Base-by-base conservation (phyloP, 2,329 filamentous ascomycete species). In the Tolypocladium album region DNA sequence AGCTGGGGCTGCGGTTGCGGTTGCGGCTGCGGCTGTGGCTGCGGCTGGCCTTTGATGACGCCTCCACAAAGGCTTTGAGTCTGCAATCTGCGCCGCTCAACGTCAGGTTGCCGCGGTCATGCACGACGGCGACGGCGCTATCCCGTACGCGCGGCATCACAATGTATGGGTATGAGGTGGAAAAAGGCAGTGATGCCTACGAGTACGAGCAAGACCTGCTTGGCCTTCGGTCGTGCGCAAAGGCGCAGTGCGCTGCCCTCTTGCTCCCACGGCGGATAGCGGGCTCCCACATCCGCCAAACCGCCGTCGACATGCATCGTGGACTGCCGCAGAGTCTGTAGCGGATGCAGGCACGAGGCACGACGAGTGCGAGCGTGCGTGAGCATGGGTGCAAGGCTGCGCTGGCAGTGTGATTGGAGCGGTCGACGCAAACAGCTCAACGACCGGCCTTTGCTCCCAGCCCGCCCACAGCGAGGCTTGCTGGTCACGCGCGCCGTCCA, bases 261-360 rank as follows among this genome's bases (percentile, higher is more conserved):
- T 2, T 17, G 31, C 17, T 8, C 9, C 3, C 34, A 31, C 50
- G n/a, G 31, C n/a, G n/a, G n/a, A n/a, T n/a, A n/a, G n/a, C n/a
- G n/a, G 50, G 27, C 47, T 27, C 13, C 24, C 15, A 6, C 12
- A 27, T 36, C 34, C 45, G 24, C 45, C 11, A 11, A 50, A 17
- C 24, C 47, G 45, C 45, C 13, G 45, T 31, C 8, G 1, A 5
- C 24, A 24, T 9, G n/a, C 47, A 52, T 34, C 24, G 24, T 31
- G 15, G 47, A 20, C 8, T n/a, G 40, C 39, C 24, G 39, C 24
- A 27, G 24, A 57, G 31, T 58, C 56, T 58, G 56, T 50, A 58
- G 42, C 56, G 56, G 56, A 58, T 58, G 56, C 56, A 57, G 56
- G 56, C 40, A 57, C 56, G 15, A 57, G 40, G 34, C 39, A 36